A percentile compares a stretch with the other conserved stretches of the same genome.
phyloP scores from a whole-genome alignment of 768 basidiomycete genomes.

The Baorangia bicolor region DNA sequence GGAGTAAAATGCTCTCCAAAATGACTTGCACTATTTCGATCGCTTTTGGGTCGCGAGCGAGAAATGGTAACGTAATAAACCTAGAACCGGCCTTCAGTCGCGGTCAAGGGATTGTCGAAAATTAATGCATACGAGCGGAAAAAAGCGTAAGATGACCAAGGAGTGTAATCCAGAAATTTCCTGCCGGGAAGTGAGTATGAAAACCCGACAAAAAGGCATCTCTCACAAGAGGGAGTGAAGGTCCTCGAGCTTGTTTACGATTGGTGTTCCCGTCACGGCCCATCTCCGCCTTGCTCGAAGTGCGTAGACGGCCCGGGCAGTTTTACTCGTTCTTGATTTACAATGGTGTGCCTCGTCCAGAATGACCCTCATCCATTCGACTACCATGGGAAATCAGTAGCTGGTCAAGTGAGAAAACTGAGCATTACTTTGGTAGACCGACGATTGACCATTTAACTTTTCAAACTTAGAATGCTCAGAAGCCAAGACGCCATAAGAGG shows the following conservation, averaged over 20 bases:
- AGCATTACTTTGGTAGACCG: constrained; percentile 68
- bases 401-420: background rate
- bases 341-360: constrained; percentile 95
- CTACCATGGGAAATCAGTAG: constrained; percentile 37
- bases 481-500: constrained; percentile 88
- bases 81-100: constrained; percentile 36
- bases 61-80: constrained; percentile 90
- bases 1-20: constrained; percentile 79
- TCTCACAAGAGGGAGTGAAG: constrained; percentile 83
- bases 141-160: constrained; percentile 83
- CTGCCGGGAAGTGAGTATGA: constrained; percentile 36
- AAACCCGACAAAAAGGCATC: constrained; percentile 40
- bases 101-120: background rate
- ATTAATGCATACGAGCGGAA: constrained; percentile 71
- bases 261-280: constrained; percentile 95
- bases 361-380: constrained; percentile 78
- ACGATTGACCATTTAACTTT: constrained; percentile 49
- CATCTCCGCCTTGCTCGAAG: constrained; percentile 77
- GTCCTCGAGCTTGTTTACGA: constrained; percentile 92
- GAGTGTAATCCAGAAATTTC: constrained; percentile 74
- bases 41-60: constrained; percentile 87
- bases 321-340: constrained; percentile 86
- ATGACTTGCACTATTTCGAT: constrained; percentile 96
- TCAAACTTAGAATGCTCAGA: constrained; percentile 80
- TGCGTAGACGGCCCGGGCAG: constrained; percentile 86